Percentiles rank a stretch among this genome's conserved stretches.
phyloP scores from a whole-genome alignment of 2,329 filamentous ascomycete species.

The Microascus cirrosus region DNA sequence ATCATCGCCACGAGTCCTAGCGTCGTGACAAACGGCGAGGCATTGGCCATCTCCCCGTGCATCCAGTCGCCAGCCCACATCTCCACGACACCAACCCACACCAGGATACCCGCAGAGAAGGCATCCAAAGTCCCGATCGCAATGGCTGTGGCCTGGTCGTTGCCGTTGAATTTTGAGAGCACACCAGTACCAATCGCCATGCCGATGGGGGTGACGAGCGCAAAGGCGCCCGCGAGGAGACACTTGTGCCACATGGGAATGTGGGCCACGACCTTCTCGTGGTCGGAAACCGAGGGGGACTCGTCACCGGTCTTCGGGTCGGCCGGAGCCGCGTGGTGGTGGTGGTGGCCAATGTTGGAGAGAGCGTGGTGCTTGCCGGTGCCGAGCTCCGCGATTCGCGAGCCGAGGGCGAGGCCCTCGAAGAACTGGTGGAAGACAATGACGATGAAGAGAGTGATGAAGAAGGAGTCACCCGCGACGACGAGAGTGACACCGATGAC shows the following conservation, averaged over 20 bases:
- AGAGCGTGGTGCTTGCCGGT: slow-evolving; percentile 4
- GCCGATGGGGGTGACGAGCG: slow-evolving; percentile 62
- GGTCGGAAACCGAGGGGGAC: slow-evolving; percentile 3
- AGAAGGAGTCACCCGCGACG: slow-evolving; percentile 45
- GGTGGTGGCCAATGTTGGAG: slow-evolving; percentile 8
- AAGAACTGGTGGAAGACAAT: slow-evolving; percentile 74
- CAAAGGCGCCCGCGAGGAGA: slow-evolving; percentile 51
- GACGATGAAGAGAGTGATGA: slow-evolving; percentile 49
- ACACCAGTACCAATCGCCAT: slow-evolving; percentile 75
- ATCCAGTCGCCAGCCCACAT: slow-evolving; percentile 73
- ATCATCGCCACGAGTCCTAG: slow-evolving; percentile 43
- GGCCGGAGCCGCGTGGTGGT: slow-evolving; percentile 11
- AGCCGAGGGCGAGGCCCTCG: slow-evolving; percentile 63
- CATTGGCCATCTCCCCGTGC: slow-evolving; percentile 43
- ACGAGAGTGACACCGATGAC: slow-evolving; percentile 54
- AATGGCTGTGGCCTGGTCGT: slow-evolving; percentile 55
- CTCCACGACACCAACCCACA: slow-evolving; percentile 73
- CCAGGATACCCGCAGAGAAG: slow-evolving; percentile 61
- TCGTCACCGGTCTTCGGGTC: slow-evolving; percentile 12
- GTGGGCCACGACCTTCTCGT: slow-evolving; percentile 6
- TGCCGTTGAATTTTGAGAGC: slow-evolving; percentile 60
- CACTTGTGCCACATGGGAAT: slow-evolving; percentile 39
- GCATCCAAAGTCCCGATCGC: slow-evolving; percentile 66
- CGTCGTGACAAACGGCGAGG: slow-evolving; percentile 32
- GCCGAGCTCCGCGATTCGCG: slow-evolving; percentile 53